These are phyloP conservation scores for Euphrasia confusa DNA, from an alignment of 257 asterid species.

Conservation along the genomic window DNA sequence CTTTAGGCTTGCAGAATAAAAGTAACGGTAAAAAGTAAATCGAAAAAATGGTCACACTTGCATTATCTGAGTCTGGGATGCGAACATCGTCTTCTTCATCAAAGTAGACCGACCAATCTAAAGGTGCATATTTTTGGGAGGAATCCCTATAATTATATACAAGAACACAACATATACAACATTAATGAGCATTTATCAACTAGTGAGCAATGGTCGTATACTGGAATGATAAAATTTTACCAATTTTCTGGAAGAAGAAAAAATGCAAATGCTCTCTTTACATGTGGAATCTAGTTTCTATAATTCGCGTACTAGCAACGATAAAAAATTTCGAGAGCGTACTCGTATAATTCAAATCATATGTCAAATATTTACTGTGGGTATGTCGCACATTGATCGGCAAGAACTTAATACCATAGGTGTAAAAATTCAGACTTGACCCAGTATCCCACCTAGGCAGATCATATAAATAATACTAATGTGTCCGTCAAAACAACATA, in stretches of 20 bases:
- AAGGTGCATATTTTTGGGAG: slow-evolving; percentile 72
- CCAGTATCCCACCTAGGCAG: background rate
- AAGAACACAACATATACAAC: slow-evolving; percentile 1
- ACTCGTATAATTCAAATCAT: background rate
- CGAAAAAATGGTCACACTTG: slow-evolving; percentile 33
- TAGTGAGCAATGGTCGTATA: background rate
- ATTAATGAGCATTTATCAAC: background rate
- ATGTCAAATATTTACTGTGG: background rate
- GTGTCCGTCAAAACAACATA: background rate
- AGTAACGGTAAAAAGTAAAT: slow-evolving; percentile 14
- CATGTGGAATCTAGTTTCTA: background rate
- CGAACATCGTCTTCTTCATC: slow-evolving; percentile 76
- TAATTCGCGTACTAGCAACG: background rate
- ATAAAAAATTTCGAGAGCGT: background rate
- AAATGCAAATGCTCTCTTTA: background rate
- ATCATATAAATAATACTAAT: background rate
- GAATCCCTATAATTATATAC: slow-evolving; percentile 41
- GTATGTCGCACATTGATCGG: background rate
- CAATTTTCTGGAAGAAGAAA: background rate
- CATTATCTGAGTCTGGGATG: slow-evolving; percentile 75
- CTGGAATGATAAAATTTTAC: background rate
- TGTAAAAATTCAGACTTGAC: background rate
- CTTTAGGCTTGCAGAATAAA: slow-evolving; percentile 22
- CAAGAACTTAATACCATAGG: background rate
- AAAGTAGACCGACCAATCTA: slow-evolving; percentile 70